Evolutionary conservation across 2,329 filamentous ascomycete genomes (phyloP).

Genomic region (Cyphellophora europaea): DNA sequence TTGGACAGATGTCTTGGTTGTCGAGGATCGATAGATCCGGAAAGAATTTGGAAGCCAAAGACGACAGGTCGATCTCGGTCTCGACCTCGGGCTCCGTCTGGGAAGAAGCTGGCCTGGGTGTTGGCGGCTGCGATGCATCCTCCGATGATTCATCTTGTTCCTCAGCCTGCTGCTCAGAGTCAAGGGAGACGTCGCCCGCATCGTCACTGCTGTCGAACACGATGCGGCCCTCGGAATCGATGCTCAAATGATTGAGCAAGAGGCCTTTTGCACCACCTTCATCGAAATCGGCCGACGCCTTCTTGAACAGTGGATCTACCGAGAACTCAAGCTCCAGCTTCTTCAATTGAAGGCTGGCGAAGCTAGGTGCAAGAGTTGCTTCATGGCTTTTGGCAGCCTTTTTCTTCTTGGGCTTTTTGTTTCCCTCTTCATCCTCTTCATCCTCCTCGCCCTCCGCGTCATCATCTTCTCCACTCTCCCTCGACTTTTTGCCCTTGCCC

Average conservation of each 20-base stretch:
- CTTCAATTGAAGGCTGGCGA: conserved; percentile 81
- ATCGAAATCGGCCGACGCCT: conserved; percentile 95
- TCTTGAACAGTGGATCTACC: conserved; percentile 98
- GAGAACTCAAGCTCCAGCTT: conserved; percentile 96
- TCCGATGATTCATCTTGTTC: conserved; percentile 32
- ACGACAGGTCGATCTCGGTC: conserved; percentile 68
- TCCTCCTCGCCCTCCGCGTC: conserved; percentile 46
- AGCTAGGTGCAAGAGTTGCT: conserved; percentile 83
- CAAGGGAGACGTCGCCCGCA: conserved; percentile 40
- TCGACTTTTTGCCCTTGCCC: conserved; percentile 57
- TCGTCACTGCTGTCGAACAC: conserved; percentile 99
- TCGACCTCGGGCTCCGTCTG: conserved; percentile 35
- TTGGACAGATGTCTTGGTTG: conserved; percentile 86
- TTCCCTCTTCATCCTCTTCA: conserved; percentile 34
- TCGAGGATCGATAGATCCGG: conserved; percentile 69
- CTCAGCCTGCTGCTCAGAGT: conserved; percentile 29
- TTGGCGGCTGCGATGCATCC: conserved; percentile 15
- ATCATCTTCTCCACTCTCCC: conserved; percentile 56
- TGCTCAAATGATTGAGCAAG: conserved; percentile 90
- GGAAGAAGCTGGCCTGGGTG: background rate
- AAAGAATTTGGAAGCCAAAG: conserved; percentile 74
- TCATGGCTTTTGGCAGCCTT: conserved; percentile 74
- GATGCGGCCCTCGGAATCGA: conserved; percentile 83
- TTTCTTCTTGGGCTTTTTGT: conserved; percentile 59
- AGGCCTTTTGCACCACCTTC: conserved; percentile 95